These are phyloP conservation scores for Nakaseomyces glabratus DNA, from an alignment of 1,139 yeast genomes.

Conservation along the genomic window DNA sequence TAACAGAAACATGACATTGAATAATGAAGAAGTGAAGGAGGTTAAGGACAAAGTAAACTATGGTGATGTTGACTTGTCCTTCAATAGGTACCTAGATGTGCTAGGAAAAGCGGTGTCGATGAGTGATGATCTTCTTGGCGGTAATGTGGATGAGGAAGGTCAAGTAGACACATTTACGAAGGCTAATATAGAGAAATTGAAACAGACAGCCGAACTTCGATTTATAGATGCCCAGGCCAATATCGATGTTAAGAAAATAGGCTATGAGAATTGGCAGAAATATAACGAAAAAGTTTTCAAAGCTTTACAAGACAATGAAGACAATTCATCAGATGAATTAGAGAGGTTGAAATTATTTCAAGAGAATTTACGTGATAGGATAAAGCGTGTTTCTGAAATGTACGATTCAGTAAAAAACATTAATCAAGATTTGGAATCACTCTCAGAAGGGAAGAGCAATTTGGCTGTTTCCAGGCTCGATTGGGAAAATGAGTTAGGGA, in stretches of 20 bases:
- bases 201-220: conserved; percentile 15
- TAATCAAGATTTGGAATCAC: conserved; percentile 21
- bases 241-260: conserved; percentile 18
- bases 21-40: conserved; percentile 13
- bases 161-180: conserved; percentile 10
- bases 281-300: conserved; percentile 13
- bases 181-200: conserved; percentile 11
- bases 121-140: conserved; percentile 15
- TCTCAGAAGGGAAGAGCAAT: conserved; percentile 21
- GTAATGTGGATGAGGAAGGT: conserved; percentile 13
- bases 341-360: conserved; percentile 9
- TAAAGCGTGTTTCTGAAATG: conserved; percentile 10
- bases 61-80: conserved; percentile 22
- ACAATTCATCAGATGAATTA: conserved; percentile 14
- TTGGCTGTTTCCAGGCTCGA: conserved; percentile 19
- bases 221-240: conserved; percentile 21
- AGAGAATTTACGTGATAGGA: conserved; percentile 2
- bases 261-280: conserved; percentile 21
- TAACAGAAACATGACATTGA: conserved; percentile 15
- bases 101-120: conserved; percentile 15
- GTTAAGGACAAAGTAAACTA: conserved; percentile 22
- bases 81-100: conserved; percentile 20
- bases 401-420: conserved; percentile 20
- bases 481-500: conserved; percentile 26
- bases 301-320: conserved; percentile 11